Conservation (phyloP, 345 rosid species). For the Eucalyptus tenuipes region DNA sequence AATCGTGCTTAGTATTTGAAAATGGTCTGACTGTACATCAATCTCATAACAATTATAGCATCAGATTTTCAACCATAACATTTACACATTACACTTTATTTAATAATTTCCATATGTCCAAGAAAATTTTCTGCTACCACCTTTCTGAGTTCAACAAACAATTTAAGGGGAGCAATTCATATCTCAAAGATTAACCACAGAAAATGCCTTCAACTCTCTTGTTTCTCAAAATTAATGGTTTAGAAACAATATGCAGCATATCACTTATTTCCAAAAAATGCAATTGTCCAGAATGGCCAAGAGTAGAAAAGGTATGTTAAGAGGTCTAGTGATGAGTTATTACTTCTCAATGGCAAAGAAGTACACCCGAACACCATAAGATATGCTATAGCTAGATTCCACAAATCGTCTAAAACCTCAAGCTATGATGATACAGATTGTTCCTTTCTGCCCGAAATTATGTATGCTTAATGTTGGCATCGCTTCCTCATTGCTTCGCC, state of each 20-base stretch:
- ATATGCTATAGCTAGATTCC: neutral
- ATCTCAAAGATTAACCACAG: neutral
- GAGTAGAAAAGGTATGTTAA: neutral
- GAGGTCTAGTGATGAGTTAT: neutral
- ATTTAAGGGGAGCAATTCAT: neutral
- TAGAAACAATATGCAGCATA: neutral
- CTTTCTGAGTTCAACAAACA: neutral
- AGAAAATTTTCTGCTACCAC: neutral
- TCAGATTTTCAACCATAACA: neutral
- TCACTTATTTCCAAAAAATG: neutral
- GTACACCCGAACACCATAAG: neutral
- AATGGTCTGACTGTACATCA: neutral
- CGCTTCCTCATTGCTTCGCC: neutral
- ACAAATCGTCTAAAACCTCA: neutral
- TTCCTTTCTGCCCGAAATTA: neutral
- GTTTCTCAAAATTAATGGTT: neutral
- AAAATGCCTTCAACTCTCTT: neutral
- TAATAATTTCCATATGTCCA: neutral
- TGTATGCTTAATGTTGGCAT: neutral
- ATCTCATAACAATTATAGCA: neutral
- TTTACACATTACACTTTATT: neutral
- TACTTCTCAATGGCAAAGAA: neutral
- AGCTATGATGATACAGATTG: neutral
- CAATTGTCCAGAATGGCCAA: neutral
- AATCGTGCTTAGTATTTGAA: neutral